Base-by-base conservation (phyloP, 2,329 filamentous ascomycete species). In the Chaetomium globosum region DNA sequence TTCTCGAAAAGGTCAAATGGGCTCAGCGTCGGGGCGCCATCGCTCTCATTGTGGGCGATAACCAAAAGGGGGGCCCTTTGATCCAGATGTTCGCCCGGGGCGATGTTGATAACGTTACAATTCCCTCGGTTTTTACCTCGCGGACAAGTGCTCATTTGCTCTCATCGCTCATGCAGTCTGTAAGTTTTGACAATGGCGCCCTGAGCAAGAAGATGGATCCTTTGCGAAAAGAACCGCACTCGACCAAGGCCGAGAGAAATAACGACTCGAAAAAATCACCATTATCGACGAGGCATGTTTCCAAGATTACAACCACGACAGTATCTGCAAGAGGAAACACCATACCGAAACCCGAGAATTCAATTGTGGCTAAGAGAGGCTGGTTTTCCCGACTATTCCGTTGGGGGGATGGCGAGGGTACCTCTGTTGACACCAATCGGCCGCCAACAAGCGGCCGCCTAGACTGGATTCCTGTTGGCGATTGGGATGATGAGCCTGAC, bases 41-140 rank as follows among this genome's bases (percentile, higher is more conserved):
- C 66, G 95, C 92, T 43, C 82, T 99, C 66, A 96, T 99, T 69
- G 93, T 99, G 3, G 95, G 95, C 30, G 95, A 99, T 76, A 91
- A 97, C 76, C 89, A 91, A 65, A 90, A 91, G 67, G 94, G 94
- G 53, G 93, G 93, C 4, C 90, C 90, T 43, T 80, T 99, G 67
- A 91, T 98, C 59, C 95, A 96, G 72, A 99, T 99, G 95, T 98
- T 97, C 76, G 95, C 95, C n/a, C 88, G 91, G 73, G 95, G 94
- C 46, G 93, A 98, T 74, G 97, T 94, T 3, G 96, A 93, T 39
- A 97, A 97, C 73, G 86, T 98, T 70, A 92, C 92, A 0, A 97
- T 99, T 61, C 93, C 95, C 1, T 92, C 95, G 0, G 83, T 98
- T 10, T 99, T 99, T 77, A 98, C 95, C 0, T 96, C 94, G 0